Evolutionary conservation across 495 filamentous ascomycete species (phyloP).

Genomic region (Neurospora hispaniola): DNA sequence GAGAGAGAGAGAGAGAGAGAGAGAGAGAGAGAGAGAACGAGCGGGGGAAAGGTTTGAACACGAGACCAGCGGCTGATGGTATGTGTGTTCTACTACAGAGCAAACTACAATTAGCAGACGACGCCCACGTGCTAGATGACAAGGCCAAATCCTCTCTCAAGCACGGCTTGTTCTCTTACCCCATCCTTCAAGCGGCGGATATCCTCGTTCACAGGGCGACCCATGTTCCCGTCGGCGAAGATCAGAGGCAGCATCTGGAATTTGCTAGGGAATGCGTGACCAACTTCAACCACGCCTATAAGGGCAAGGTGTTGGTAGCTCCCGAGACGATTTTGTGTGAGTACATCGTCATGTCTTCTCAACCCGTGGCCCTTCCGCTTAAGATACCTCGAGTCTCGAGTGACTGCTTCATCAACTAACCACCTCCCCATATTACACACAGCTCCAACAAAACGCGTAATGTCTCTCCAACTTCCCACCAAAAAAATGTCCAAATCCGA

Average conservation of each 20-base stretch:
- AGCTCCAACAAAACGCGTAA: slow-evolving; percentile 63
- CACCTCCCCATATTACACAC: too few relatives aligned
- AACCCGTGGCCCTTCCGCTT: neutral
- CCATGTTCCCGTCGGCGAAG: slow-evolving; percentile 91
- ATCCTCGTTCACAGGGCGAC: slow-evolving; percentile 82
- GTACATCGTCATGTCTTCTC: slow-evolving; percentile 6
- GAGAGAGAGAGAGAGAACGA: neutral
- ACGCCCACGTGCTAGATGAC: slow-evolving; percentile 41
- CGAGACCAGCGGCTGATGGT: neutral
- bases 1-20: too few relatives aligned
- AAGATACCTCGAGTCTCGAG: too few relatives aligned
- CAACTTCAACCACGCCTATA: slow-evolving; percentile 71
- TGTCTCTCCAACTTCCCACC: slow-evolving; percentile 69
- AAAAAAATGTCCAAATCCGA: slow-evolving; percentile 94
- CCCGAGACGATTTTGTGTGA: slow-evolving; percentile 72
- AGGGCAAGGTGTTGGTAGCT: slow-evolving; percentile 43
- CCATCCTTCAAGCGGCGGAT: slow-evolving; percentile 90
- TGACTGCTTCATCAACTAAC: too few relatives aligned
- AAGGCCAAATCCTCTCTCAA: slow-evolving; percentile 51
- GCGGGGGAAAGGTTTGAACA: neutral
- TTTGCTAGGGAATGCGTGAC: slow-evolving; percentile 75
- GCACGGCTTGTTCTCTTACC: slow-evolving; percentile 92
- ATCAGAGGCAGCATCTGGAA: slow-evolving; percentile 89
- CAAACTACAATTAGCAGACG: slow-evolving; percentile 52
- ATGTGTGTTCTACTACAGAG: slow-evolving; percentile 36